Base-by-base conservation (phyloP, 192 early-diverging fungal genomes). In the Coemansia sp. region DNA sequence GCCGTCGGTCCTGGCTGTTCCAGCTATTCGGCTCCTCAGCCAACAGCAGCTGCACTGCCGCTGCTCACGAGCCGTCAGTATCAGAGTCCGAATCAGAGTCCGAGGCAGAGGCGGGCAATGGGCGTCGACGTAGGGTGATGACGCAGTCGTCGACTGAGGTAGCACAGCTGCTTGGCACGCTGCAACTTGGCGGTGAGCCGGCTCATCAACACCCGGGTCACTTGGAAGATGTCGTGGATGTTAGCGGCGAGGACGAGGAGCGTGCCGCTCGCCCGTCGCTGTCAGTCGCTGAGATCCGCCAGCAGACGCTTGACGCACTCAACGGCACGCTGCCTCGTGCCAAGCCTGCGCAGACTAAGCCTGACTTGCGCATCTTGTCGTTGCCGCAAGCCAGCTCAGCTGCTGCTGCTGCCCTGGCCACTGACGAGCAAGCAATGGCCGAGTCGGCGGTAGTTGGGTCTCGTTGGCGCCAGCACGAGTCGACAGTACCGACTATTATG, bases 221-320 rank as follows among this genome's bases (percentile, higher is more conserved):
- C 47, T 22, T 81, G 10, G 79, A 81, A 27, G 74, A 81, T 34
- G 71, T 81, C 20, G 57, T 70, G 16, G 79, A 81, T 33, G 74
- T 73, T 18, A 81, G 74, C 50, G 79, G 74, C 40, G 79, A 81
- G 69, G 79, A 81, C 36, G 79, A 76, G 47, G 79, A 81, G 61
- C 66, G 52, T 4, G 69, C 74, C 6, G 58, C 41, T 13, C 79
- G 70, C 11, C 34, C 62, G 33, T 70, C 79, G 5, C 64, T 76
- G 27, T 76, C 79, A 0, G 74, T 81, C 13, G 67, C 74, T 1
- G 74, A 76, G 57, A 63, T 81, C 15, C 74, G 79, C 49, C 79
- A 81, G 79, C 79, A 81, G 64, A 81, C 79, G 3, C 67, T 81
- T 1, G 79, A 81, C 55, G 74, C 79, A 22, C 71, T 81, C 0